Evolutionary conservation across 225 moss, liverwort and hornwort genomes (phyloP).

Genomic region (Rhytidiadelphus loreus): DNA sequence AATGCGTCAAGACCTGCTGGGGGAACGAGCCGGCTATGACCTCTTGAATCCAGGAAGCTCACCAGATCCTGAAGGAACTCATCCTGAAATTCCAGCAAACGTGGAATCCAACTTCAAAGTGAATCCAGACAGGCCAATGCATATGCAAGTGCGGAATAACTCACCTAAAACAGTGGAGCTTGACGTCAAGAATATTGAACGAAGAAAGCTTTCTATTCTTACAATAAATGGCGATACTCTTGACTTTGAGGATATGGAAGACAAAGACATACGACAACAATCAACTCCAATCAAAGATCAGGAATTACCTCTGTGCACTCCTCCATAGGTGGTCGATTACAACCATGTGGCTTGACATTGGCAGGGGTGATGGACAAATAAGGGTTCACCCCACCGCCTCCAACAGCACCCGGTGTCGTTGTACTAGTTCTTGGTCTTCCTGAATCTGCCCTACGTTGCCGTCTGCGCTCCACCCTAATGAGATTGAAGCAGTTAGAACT

Average conservation of each 20-base stretch:
- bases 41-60: slow-evolving; percentile 74
- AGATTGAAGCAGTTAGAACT: not conserved
- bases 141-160: not conserved
- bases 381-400: slow-evolving; percentile 30
- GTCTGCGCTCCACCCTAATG: slow-evolving; percentile 42
- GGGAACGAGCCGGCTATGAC: slow-evolving; percentile 86
- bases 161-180: not conserved
- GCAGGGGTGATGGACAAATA: slow-evolving; percentile 74
- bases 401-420: slow-evolving; percentile 24
- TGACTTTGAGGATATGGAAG: not conserved
- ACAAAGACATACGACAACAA: not conserved
- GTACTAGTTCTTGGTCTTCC: slow-evolving; percentile 37
- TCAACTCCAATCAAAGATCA: not conserved
- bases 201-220: not conserved
- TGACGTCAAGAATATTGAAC: not conserved
- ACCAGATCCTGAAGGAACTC: slow-evolving; percentile 89
- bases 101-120: not conserved
- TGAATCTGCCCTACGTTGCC: slow-evolving; percentile 36
- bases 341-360: slow-evolving; percentile 87
- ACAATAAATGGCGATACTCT: not conserved
- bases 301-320: slow-evolving; percentile 73
- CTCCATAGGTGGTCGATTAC: slow-evolving; percentile 73
- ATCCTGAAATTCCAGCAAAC: slow-evolving; percentile 42
- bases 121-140: not conserved
- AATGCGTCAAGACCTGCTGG: slow-evolving; percentile 86